Base-by-base conservation (phyloP, 2,329 filamentous ascomycete genomes). In the Sporothrix pallida region DNA sequence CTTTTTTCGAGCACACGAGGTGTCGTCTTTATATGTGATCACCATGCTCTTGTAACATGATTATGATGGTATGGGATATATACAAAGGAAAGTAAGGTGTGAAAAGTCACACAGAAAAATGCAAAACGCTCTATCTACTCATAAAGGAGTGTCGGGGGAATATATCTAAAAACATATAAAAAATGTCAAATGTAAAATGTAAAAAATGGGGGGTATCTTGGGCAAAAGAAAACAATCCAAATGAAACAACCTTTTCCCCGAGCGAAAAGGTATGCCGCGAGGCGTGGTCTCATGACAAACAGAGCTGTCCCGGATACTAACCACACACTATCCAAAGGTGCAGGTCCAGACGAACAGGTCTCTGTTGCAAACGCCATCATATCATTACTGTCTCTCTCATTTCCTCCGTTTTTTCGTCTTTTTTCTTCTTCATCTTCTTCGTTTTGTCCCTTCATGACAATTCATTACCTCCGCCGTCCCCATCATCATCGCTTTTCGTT, bases 181-280 rank as follows among this genome's bases (percentile, higher is more conserved):
- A 37, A 37, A 5, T 37, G 31, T 37, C 31, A 37, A 37, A 5
- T 37, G 31, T 37, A 2, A 37, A 37, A 37, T 37, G 31, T 37
- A 5, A 37, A 52, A 42, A 42, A 56, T 6, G 12, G 4, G 56
- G 74, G 74, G 65, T 74, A 72, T 74, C 70, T 68, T 72, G 73
- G 62, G 65, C 69, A 73, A 71, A 54, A 54, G 44, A 20, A 71
- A 52, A 13, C 72, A 62, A 63, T 23, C 9, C 4, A 42, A 42
- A 70, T 63, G 46, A 42, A 70, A 48, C 10, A 60, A 44, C 15
- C 31, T 23, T 20, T 20, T 10, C n/a, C 52, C 44, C 17, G 54
- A 50, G 10, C 17, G 23, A 9, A 67, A 67, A 48, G 42, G 62
- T 67, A n/a, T 67, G 50, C 46, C 68, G 52, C 12, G 52, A 58